phyloP scores from a whole-genome alignment of 2,329 filamentous ascomycete genomes.

The Niveomyces coronatus region DNA sequence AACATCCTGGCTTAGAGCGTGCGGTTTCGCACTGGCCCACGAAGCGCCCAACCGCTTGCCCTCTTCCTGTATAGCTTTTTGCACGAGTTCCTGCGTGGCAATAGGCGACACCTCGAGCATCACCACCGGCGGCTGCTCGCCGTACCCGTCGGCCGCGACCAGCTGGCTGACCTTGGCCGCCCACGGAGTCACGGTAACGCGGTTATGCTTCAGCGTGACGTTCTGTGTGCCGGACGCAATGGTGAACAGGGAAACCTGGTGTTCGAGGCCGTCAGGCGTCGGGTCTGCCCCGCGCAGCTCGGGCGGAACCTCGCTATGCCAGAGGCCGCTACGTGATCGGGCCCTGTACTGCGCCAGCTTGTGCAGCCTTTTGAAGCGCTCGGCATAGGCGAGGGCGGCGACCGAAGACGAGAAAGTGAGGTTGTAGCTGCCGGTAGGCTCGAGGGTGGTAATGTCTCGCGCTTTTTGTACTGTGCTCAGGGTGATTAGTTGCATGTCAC shows the following conservation, averaged over 20 bases:
- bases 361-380: conserved; percentile 24
- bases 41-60: conserved; percentile 22
- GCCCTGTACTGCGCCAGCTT: conserved; percentile 20
- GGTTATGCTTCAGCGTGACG: conserved; percentile 12
- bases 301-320: conserved; percentile 19
- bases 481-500: neutral
- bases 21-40: conserved; percentile 17
- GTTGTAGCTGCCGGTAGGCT: conserved; percentile 55
- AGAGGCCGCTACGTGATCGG: conserved; percentile 20
- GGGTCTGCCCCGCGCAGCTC: conserved; percentile 15
- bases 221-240: conserved; percentile 18
- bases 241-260: conserved; percentile 20
- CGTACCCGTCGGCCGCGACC: conserved; percentile 14
- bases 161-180: conserved; percentile 15
- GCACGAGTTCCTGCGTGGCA: conserved; percentile 24
- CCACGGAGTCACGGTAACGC: conserved; percentile 18
- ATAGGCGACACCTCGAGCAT: conserved; percentile 21
- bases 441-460: conserved; percentile 52
- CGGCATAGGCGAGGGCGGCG: conserved; percentile 52
- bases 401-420: conserved; percentile 52
- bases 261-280: conserved; percentile 11
- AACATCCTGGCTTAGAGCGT: conserved; percentile 10
- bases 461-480: conserved; percentile 45
- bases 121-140: conserved; percentile 19
- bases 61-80: conserved; percentile 30